Base-by-base conservation (phyloP, 139 green algal species). In the Tetradesmus obliquus region DNA sequence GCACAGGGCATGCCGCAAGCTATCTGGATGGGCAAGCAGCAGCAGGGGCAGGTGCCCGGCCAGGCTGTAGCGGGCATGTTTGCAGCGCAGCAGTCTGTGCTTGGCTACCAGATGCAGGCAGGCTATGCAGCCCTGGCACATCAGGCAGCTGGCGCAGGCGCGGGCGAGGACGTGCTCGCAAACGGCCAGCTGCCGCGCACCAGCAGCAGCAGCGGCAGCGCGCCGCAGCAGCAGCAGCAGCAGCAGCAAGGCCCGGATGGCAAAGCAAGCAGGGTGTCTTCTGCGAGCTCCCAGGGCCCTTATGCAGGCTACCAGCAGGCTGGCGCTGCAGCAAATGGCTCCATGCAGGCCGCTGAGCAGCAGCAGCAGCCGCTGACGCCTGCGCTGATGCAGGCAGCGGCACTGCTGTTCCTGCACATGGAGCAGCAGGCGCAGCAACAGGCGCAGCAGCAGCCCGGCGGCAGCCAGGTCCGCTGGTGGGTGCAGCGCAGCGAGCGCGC, bases 131-230 rank as follows among this genome's bases (percentile, higher is more conserved):
- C 19, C n/a, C 53, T 55, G 6, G 20, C 19, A 6, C 17, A 20
- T 17, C 87, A 84, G 55, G 83, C 83, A 90, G 53, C 45, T 4
- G 17, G 53, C 12, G 84, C 62, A 84, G 71, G 53, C 69, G 45
- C 66, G 55, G 62, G 66, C 80, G 84, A 19, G 24, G 51, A 82
- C 3, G n/a, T n/a, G 32, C 53, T 79, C 2, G 19, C 45, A 12
- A 71, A 83, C 45, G 86, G 86, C 15, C 22, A 15, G 13, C 60
- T 90, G 71, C 69, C 69, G 13, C 86, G 86, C 54, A 84, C 86
- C n/a, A 90, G 86, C 71, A 90, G 86, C 71, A 90, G 51, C 55
- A 62, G 86, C 69, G 79, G 86, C 71, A 90, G 71, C 53, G 60
- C 58, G 74, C 24, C 8, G n/a, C 60, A 24, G 24, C 84, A 82